phyloP scores from a whole-genome alignment of 2,329 filamentous ascomycete genomes.

The Paracamarosporium sp. region DNA sequence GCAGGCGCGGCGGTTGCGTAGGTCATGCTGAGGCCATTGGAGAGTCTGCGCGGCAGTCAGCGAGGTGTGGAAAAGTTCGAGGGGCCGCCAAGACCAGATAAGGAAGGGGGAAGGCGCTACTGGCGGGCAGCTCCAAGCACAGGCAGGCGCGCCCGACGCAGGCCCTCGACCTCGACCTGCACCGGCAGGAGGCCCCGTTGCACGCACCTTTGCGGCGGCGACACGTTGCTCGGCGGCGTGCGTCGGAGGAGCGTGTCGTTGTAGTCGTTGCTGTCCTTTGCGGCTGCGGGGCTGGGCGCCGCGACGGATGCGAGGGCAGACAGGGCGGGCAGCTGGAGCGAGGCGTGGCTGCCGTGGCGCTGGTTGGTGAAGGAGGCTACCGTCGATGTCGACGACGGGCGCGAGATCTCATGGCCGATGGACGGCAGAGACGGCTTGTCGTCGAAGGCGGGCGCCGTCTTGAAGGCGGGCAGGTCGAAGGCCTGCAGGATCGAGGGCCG shows the following conservation, averaged over 20 bases:
- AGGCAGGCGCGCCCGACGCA: neutral
- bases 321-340: conserved; percentile 61
- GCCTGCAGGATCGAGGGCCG: conserved; percentile 57
- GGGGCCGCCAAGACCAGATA: conserved; percentile 39
- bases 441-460: conserved; percentile 54
- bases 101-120: conserved; percentile 28
- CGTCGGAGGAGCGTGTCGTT: conserved; percentile 29
- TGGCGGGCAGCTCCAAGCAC: conserved; percentile 17
- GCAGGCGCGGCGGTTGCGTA: conserved; percentile 70
- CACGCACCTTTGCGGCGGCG: conserved; percentile 40
- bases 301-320: conserved; percentile 67
- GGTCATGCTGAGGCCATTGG: conserved; percentile 62
- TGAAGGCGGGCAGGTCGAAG: conserved; percentile 56
- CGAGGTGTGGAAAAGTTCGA: conserved; percentile 37
- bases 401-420: conserved; percentile 58
- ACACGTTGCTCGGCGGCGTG: conserved; percentile 34
- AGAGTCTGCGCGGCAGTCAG: conserved; percentile 42
- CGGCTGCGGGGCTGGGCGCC: conserved; percentile 57
- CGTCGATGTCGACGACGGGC: conserved; percentile 61
- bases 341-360: conserved; percentile 48
- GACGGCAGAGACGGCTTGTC: conserved; percentile 56
- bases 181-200: neutral
- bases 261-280: conserved; percentile 48
- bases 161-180: neutral
- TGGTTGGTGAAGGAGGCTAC: conserved; percentile 52